Evolutionary conservation across 495 filamentous ascomycete genomes (phyloP).

Genomic region (Evernia prunastri): DNA sequence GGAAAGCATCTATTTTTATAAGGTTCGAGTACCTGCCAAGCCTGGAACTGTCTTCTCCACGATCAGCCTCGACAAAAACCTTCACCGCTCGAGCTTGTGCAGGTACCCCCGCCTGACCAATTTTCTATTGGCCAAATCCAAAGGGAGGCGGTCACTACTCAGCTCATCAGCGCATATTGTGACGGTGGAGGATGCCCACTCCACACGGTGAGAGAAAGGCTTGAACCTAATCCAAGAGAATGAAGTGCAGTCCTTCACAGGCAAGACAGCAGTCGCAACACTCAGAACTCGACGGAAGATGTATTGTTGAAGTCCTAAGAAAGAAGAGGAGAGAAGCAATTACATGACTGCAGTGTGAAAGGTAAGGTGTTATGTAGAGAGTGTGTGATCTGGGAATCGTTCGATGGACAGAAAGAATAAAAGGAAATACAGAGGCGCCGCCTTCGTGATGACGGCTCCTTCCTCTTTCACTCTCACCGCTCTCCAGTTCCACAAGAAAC

Average conservation of each 20-base stretch:
- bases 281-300: background rate
- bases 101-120: background rate
- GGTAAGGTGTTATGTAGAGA: background rate
- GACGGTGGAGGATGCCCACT: background rate
- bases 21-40: background rate
- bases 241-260: background rate
- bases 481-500: background rate
- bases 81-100: slow-evolving; percentile 1
- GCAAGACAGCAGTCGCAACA: background rate
- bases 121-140: background rate
- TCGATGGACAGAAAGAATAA: background rate
- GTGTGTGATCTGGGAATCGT: background rate
- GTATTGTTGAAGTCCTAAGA: background rate
- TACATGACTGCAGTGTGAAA: background rate
- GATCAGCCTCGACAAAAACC: background rate
- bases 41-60: background rate
- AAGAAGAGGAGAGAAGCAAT: background rate
- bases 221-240: background rate
- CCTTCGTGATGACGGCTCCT: background rate
- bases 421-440: background rate
- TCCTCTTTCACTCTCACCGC: background rate
- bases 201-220: background rate
- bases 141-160: background rate
- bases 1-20: background rate
- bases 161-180: background rate